Evolutionary conservation across 345 rosid genomes (phyloP).

Genomic region (Gossypioides kirkii): DNA sequence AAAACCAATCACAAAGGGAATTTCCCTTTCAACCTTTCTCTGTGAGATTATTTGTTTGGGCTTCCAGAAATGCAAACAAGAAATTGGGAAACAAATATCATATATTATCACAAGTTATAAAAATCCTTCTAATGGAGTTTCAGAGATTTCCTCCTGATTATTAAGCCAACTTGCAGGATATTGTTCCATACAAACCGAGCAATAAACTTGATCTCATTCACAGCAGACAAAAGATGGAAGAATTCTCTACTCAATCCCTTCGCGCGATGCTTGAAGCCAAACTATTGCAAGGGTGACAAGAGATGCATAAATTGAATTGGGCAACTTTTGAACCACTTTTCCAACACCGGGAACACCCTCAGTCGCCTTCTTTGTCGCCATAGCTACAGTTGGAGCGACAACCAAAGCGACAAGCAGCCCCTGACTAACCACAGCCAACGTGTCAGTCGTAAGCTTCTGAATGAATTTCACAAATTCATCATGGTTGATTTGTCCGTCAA

Average conservation of each 20-base stretch:
- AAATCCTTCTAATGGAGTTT: not conserved
- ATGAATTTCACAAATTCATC: conserved; percentile 79
- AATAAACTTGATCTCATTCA: not conserved
- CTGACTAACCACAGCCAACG: conserved; percentile 61
- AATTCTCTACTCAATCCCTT: conserved; percentile 20
- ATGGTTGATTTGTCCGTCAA: conserved; percentile 66
- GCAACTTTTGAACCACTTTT: conserved; percentile 70
- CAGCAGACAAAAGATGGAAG: not conserved
- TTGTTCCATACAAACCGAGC: not conserved
- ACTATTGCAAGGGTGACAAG: conserved; percentile 75
- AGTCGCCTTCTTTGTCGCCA: conserved; percentile 76
- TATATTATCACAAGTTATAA: not conserved
- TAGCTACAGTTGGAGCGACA: conserved; percentile 88
- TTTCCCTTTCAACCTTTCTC: not conserved
- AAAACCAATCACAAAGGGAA: not conserved
- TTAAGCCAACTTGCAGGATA: conserved; percentile 8
- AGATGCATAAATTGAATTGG: conserved; percentile 74
- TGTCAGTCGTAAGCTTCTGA: conserved; percentile 51
- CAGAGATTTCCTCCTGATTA: conserved; percentile 2
- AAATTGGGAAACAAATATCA: not conserved
- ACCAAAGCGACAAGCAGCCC: conserved; percentile 70
- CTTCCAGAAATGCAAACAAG: not conserved
- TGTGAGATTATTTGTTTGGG: not conserved
- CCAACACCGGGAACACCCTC: conserved; percentile 89
- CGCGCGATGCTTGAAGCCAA: conserved; percentile 46